Evolutionary conservation across 768 basidiomycete genomes (phyloP).

Genomic region (Mycena kentingensis): DNA sequence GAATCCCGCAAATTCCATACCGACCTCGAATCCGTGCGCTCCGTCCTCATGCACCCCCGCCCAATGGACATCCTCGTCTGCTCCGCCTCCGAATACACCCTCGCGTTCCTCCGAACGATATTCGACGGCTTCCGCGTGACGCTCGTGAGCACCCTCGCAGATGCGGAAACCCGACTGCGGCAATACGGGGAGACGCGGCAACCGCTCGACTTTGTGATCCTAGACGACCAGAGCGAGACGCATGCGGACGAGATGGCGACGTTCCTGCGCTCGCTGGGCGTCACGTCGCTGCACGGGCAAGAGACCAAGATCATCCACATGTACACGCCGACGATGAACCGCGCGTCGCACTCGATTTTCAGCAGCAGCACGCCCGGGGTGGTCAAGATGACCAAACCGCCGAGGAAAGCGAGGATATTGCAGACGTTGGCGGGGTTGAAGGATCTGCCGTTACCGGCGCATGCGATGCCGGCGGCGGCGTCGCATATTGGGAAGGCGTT

Average conservation of each 20-base stretch:
- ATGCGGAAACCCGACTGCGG: constrained; percentile 45
- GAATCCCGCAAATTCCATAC: constrained; percentile 56
- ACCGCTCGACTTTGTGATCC: constrained; percentile 62
- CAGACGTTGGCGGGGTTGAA: constrained; percentile 64
- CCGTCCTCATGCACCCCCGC: constrained; percentile 47
- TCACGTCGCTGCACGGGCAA: constrained; percentile 33
- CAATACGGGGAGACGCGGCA: constrained; percentile 31
- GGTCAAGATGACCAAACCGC: constrained; percentile 71
- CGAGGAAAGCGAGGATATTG: constrained; percentile 58
- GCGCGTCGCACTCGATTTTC: constrained; percentile 53
- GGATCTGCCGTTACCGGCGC: constrained; percentile 53
- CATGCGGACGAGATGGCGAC: constrained; percentile 59
- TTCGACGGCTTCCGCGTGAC: constrained; percentile 55
- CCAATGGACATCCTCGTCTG: constrained; percentile 56
- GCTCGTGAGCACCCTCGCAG: constrained; percentile 45
- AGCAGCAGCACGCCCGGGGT: constrained; percentile 55
- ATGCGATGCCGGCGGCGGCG: constrained; percentile 40
- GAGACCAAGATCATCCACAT: constrained; percentile 71
- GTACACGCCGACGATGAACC: constrained; percentile 69
- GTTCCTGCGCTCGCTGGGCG: constrained; percentile 44
- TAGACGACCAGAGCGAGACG: constrained; percentile 67
- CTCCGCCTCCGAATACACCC: constrained; percentile 60
- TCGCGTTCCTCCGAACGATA: constrained; percentile 57
- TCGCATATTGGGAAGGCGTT: constrained; percentile 43
- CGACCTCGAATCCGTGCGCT: constrained; percentile 50